Evolutionary conservation across 768 basidiomycete genomes (phyloP), one percentile per base, ranked within the genome.

Genomic region (Gloeopeniophorella convolvens): DNA sequence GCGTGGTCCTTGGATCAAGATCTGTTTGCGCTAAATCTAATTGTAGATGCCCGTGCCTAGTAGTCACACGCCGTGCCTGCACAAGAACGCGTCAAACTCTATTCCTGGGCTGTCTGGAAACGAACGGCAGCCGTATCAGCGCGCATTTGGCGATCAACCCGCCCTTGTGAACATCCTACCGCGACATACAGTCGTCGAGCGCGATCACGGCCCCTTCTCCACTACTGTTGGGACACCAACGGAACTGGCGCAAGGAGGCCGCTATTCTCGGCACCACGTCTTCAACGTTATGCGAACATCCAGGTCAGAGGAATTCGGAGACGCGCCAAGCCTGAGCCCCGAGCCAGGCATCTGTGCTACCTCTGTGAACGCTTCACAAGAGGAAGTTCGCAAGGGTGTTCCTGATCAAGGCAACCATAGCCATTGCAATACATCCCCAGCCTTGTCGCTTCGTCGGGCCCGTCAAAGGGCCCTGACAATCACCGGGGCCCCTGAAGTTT

Each of bases 381-480:
- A 48, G 10, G 26, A 8, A 16, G 27, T 34, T 31, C 27, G 3
- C 27, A 21, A 24, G 21, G 35, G 34, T 26, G 35, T 18, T 13
- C 30, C 34, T 13, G 1, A 18, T 34, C 37, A 40, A 34, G 30
- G 18, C 28, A 51, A 23, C 21, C 11, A 37, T 8, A 15, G 39
- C 21, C 40, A 6, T 13, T 20, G 20, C 33, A 31, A 23, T 8
- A 15, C 32, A 34, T 48, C 51, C 27, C 51, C 41, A 16, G 27
- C 31, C 12, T 18, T 35, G 30, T 48, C 51, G 13, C 51, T 47
- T 16, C 16, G 23, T 35, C 31, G 36, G 18, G 43, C 50, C 18
- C 50, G 26, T 33, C 16, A 21, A 18, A 51, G 37, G 33, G 50
- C 43, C 10, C 21, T 40, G 21, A 40, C 31, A 24, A 24, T 34